Base-by-base conservation (phyloP, 257 asterid genomes). In the Coffea canephora region DNA sequence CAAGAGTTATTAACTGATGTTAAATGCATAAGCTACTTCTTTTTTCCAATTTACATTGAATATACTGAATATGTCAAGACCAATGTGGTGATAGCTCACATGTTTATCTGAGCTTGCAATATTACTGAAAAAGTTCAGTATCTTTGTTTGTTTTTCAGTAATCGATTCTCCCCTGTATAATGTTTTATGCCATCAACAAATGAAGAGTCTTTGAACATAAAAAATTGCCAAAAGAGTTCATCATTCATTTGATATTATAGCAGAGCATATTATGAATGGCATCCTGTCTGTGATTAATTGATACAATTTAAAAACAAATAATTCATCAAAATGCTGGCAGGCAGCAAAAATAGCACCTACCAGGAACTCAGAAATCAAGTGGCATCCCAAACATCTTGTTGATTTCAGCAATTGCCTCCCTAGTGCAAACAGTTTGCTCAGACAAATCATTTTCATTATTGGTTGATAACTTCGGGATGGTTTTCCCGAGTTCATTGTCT, bases 321-420 rank as follows among this genome's bases (percentile, higher is more conserved):
- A 43, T 64, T 76, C 82, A 78, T 77, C 54, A 75, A 41, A 49
- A 15, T 52, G 23, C 19, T 4, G 62, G 43, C 21, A 52, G n/a
- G 52, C 59, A 71, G 67, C 71, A 73, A 21, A 50, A 12, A n/a
- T 8, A 82, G 78, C 52, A 85, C 90, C 86, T 82, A 78, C 87
- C 91, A 78, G 77, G 78, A 74, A 72, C 79, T 91, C 83, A 95
- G 85, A 93, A 90, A 84, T 93, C 97, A 90, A 95, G 83, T 21
- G 97, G 97, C 95, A 92, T 93, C 15, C 96, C 87, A 76, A 95
- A 93, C 89, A 91, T 68, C 83, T 90, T 95, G 85, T 91, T 95
- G 86, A 95, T 95, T 83, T 95, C 97, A 77, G 75, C 96, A 89
- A 92, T 90, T 69, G 98, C 99, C 87, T 95, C 96, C 82, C 87